phyloP scores from a whole-genome alignment of 768 basidiomycete species.

The Serendipita sp. region DNA sequence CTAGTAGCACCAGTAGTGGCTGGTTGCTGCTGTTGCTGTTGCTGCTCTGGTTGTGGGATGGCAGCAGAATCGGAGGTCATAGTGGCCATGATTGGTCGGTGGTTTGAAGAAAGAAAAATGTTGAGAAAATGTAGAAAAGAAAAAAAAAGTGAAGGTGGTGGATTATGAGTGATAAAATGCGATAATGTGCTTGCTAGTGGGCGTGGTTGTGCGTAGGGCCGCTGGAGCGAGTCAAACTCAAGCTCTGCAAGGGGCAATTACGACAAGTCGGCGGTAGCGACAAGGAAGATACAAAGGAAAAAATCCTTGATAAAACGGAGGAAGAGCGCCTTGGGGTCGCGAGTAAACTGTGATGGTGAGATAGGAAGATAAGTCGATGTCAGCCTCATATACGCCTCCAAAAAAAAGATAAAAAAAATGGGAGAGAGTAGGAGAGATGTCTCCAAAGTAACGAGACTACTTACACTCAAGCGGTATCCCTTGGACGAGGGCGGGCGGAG shows the following conservation, averaged over 20 bases:
- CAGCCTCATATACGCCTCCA: background rate
- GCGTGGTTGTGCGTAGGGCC: background rate
- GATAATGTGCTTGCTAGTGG: too few species aligned
- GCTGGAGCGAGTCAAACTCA: background rate
- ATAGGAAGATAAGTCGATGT: background rate
- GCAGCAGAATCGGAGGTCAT: background rate
- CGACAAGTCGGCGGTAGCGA: background rate
- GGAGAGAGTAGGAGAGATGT: background rate
- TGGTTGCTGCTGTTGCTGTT: too few species aligned
- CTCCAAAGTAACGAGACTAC: background rate
- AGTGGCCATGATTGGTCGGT: background rate
- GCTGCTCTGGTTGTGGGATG: background rate
- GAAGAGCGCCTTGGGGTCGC: background rate
- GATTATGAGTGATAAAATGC: too few species aligned
- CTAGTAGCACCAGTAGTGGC: too few species aligned
- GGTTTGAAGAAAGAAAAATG: background rate
- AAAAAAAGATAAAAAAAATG: background rate
- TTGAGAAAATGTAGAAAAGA: background rate
- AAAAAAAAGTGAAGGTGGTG: background rate
- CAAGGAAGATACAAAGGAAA: background rate
- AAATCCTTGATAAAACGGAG: background rate
- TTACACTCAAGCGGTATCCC: slow-evolving; percentile 1
- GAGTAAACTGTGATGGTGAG: background rate
- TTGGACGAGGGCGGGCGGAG: background rate
- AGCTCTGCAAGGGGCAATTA: background rate